These are phyloP conservation scores for Aspergillus fructus DNA, from an alignment of 2,329 filamentous ascomycete species.

Conservation along the genomic window DNA sequence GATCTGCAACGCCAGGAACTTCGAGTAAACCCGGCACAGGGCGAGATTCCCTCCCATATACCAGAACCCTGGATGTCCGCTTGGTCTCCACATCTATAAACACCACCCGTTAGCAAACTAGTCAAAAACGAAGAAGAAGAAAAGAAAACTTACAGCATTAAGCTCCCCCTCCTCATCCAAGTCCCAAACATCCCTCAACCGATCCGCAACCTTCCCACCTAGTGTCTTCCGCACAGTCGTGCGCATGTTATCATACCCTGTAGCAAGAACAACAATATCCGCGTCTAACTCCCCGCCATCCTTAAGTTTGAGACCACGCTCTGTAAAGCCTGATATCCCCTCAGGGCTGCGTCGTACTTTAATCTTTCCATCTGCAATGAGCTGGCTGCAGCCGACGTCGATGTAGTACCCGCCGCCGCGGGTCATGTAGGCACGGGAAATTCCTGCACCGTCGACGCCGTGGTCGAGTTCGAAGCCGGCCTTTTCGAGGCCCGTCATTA, in stretches of 20 bases:
- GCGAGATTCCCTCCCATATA: conserved; percentile 66
- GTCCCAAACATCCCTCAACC: conserved; percentile 60
- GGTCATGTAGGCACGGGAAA: conserved; percentile 46
- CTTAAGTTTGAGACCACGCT: conserved; percentile 47
- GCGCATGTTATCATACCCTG: conserved; percentile 68
- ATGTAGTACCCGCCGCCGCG: conserved; percentile 60
- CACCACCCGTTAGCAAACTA: background rate
- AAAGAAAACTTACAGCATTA: conserved; percentile 38
- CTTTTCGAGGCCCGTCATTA: conserved; percentile 46
- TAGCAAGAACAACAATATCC: conserved; percentile 64
- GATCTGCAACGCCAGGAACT: conserved; percentile 51
- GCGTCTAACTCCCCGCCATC: conserved; percentile 59
- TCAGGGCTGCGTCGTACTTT: conserved; percentile 58
- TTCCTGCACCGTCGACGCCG: conserved; percentile 43
- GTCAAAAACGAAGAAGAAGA: background rate
- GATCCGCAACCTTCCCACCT: conserved; percentile 60
- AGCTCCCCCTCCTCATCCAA: conserved; percentile 58
- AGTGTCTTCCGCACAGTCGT: conserved; percentile 62
- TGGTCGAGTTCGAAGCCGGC: conserved; percentile 48
- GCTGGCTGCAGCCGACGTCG: conserved; percentile 54
- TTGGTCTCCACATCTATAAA: conserved; percentile 52
- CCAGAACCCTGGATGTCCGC: conserved; percentile 65
- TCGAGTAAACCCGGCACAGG: conserved; percentile 61
- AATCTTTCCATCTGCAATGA: conserved; percentile 60
- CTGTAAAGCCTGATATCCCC: conserved; percentile 54